phyloP scores from a whole-genome alignment of 164 flowering plant genomes.

The Pachysandra terminalis region DNA sequence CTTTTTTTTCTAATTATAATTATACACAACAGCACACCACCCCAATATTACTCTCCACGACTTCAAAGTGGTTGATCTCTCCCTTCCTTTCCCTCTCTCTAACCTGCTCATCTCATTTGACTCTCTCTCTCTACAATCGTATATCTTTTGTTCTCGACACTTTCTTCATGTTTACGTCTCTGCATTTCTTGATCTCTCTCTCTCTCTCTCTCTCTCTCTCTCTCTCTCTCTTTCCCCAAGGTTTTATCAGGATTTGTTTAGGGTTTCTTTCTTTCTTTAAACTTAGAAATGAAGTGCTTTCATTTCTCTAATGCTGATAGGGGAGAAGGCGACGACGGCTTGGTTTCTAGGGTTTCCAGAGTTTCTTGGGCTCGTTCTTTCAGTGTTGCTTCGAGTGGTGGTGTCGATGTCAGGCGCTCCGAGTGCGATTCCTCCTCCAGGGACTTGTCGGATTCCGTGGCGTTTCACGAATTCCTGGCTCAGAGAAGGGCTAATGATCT shows the following conservation, averaged over 20 bases:
- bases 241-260: neutral
- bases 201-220: neutral
- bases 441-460: slow-evolving; percentile 28
- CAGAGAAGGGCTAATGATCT: slow-evolving; percentile 53
- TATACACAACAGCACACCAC: neutral
- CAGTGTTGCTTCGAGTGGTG: slow-evolving; percentile 64
- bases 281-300: slow-evolving; percentile 73
- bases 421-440: slow-evolving; percentile 32
- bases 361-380: slow-evolving; percentile 84
- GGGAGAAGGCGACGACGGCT: slow-evolving; percentile 37
- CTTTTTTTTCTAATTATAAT: too few relatives aligned
- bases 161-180: slow-evolving; percentile 1
- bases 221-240: neutral
- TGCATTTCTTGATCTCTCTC: neutral
- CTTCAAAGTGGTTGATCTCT: neutral
- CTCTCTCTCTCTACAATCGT: neutral
- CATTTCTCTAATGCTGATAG: slow-evolving; percentile 69
- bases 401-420: slow-evolving; percentile 25
- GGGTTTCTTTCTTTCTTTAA: too few relatives aligned
- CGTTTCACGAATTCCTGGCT: slow-evolving; percentile 24
- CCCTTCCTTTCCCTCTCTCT: too few relatives aligned
- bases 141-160: too few relatives aligned
- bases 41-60: neutral
- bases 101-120: neutral
- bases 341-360: slow-evolving; percentile 36